phyloP scores from a whole-genome alignment of 2,329 filamentous ascomycete species.

The Phyllosticta ampelicida region DNA sequence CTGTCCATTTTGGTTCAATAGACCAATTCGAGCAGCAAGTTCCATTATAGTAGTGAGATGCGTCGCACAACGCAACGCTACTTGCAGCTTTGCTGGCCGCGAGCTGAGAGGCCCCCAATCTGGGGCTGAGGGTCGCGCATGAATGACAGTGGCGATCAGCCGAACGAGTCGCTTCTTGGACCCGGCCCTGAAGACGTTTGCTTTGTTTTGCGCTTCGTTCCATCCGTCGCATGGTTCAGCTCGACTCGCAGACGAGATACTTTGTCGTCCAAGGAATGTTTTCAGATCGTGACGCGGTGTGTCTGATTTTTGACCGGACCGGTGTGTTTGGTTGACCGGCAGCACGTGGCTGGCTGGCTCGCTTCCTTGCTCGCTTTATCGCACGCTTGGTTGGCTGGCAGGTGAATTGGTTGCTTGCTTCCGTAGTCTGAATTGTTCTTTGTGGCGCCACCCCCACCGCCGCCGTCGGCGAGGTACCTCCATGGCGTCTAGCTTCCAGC shows the following conservation, averaged over 20 bases:
- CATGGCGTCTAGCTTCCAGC: neutral
- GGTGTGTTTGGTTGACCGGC: neutral
- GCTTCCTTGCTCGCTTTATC: neutral
- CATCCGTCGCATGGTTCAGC: neutral
- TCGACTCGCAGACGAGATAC: neutral
- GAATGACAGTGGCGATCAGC: neutral
- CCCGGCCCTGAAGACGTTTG: neutral
- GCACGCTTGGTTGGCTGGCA: neutral
- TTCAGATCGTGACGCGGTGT: neutral
- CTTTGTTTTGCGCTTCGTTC: neutral
- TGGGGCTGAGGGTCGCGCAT: neutral
- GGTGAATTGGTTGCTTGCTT: neutral
- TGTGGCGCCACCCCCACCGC: neutral
- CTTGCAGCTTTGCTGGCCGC: neutral
- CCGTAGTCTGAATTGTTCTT: neutral
- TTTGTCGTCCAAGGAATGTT: neutral
- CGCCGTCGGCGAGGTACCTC: neutral
- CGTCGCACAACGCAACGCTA: too few species aligned
- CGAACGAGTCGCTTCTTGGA: neutral
- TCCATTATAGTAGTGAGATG: too few species aligned
- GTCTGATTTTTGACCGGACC: neutral
- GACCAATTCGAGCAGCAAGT: too few species aligned
- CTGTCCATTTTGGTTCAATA: too few species aligned
- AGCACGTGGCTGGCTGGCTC: neutral
- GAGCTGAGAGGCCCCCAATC: neutral